Base-by-base conservation (phyloP, 2,329 filamentous ascomycete species). In the Eutypella sp. region DNA sequence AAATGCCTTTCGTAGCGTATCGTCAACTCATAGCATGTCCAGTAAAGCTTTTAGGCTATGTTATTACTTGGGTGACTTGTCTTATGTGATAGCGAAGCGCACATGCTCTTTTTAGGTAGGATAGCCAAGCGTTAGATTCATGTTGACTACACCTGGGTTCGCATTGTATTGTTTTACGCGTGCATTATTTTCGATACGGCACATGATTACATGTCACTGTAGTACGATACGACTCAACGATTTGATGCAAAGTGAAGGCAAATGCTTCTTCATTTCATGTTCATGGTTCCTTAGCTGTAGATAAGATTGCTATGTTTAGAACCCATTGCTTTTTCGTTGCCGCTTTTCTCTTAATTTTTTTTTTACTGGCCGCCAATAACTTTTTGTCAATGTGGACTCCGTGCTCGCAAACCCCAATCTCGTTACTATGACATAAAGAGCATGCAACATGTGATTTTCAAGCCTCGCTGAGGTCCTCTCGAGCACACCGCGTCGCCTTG, bases 291-390 rank as follows among this genome's bases (percentile, higher is more conserved):
- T 16, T 44, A 29, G 42, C 33, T 44, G 16, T 15, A 27, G 9
- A 24, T 38, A 37, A 39, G 29, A 24, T 34, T 37, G 15, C 22
- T 37, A 24, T 38, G 19, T 29, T 6, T 20, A 24, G 33, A 34
- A 16, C 22, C 20, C 23, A 9, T n/a, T 37, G 22, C 7, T 13
- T 27, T 36, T 37, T 44, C n/a, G 29, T 38, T 44, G 13, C n/a
- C 19, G n/a, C 22, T 44, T 44, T 44, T 44, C n/a, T n/a, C 27
- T 38, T 18, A 18, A 27, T 33, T 42, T 42, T 42, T 42, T 20
- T n/a, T 20, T 23, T 33, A 20, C 8, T 36, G 11, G 18, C 8
- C 41, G 31, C 10, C 29, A 24, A 20, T 7, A 34, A n/a, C n/a
- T 33, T 37, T 38, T 36, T 38, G 31, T 24, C 31, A 15, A 20